phyloP scores from a whole-genome alignment of 805 yeast species.

The Starmerella kuoi region DNA sequence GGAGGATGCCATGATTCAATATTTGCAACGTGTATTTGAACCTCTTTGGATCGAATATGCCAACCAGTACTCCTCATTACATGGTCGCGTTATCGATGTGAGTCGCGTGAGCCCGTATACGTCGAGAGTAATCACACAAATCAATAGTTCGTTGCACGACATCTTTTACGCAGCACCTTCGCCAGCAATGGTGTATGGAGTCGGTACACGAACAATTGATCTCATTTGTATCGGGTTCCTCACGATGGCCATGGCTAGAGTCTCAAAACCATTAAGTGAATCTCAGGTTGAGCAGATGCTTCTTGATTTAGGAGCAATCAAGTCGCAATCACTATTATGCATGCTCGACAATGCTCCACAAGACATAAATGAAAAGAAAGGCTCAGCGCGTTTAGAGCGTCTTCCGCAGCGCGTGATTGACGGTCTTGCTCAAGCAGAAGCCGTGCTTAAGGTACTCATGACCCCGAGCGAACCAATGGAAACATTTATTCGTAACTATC shows the following conservation, averaged over 20 bases:
- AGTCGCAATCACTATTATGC: constrained; percentile 35
- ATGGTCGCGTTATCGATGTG: constrained; percentile 10
- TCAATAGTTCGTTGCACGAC: constrained; percentile 34
- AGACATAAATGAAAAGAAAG: constrained; percentile 31
- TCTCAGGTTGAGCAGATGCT: constrained; percentile 68
- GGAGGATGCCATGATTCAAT: constrained; percentile 37
- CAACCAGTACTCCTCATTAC: constrained; percentile 27
- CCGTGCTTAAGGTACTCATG: constrained; percentile 54
- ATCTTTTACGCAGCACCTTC: constrained; percentile 46
- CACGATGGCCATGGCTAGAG: constrained; percentile 39
- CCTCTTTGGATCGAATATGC: constrained; percentile 75
- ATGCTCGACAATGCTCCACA: constrained; percentile 23
- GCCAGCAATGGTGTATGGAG: constrained; percentile 30
- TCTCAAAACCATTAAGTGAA: constrained; percentile 53
- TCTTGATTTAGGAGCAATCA: constrained; percentile 57
- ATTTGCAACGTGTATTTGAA: constrained; percentile 49
- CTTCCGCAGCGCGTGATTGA: constrained; percentile 13
- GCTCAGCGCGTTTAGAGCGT: constrained; percentile 22
- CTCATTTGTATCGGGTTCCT: constrained; percentile 44
- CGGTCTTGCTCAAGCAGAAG: constrained; percentile 36
- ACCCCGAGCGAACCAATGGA: constrained; percentile 56
- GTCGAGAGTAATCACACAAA: constrained; percentile 29
- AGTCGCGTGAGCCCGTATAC: constrained; percentile 18
- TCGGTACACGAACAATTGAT: constrained; percentile 68
- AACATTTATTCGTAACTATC: constrained; percentile 50